Conservation (phyloP, 805 yeast genomes). For the Wickerhamiella domercqiae region DNA sequence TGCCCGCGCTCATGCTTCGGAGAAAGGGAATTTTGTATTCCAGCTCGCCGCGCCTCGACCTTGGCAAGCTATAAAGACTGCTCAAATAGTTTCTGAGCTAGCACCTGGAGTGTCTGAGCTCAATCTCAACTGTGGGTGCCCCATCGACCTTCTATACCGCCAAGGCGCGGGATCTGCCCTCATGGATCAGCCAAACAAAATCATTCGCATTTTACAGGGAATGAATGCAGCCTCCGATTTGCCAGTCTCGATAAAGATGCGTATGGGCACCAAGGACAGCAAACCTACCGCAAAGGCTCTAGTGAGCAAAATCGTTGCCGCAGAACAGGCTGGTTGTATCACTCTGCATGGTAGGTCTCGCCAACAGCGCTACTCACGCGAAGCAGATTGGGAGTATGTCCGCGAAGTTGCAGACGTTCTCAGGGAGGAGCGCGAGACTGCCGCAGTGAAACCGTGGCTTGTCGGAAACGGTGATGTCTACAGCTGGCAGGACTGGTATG, state of each 20-base stretch:
- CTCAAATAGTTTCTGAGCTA: slow-evolving; percentile 55
- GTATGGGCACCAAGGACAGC: slow-evolving; percentile 79
- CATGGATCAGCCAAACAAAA: slow-evolving; percentile 72
- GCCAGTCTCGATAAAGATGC: slow-evolving; percentile 80
- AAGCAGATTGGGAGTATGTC: slow-evolving; percentile 88
- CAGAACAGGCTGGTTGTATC: slow-evolving; percentile 75
- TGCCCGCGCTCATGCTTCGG: slow-evolving; percentile 72
- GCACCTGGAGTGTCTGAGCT: slow-evolving; percentile 59
- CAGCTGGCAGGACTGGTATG: slow-evolving; percentile 78
- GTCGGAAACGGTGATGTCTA: slow-evolving; percentile 92
- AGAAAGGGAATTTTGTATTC: slow-evolving; percentile 79
- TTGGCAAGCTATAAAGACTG: slow-evolving; percentile 87
- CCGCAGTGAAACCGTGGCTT: slow-evolving; percentile 58
- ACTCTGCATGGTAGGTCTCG: slow-evolving; percentile 94
- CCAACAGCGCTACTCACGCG: slow-evolving; percentile 83
- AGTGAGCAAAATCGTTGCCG: slow-evolving; percentile 54
- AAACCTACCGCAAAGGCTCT: slow-evolving; percentile 77
- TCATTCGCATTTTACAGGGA: slow-evolving; percentile 63
- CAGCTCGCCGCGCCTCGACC: slow-evolving; percentile 85
- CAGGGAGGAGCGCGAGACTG: slow-evolving; percentile 39
- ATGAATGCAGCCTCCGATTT: slow-evolving; percentile 80
- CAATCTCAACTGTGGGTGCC: slow-evolving; percentile 93
- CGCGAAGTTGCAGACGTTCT: slow-evolving; percentile 56
- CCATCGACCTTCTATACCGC: slow-evolving; percentile 83
- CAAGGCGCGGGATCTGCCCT: slow-evolving; percentile 94